Conservation (phyloP, 148 eudicot species). For the Heliamphora exappendiculata region DNA sequence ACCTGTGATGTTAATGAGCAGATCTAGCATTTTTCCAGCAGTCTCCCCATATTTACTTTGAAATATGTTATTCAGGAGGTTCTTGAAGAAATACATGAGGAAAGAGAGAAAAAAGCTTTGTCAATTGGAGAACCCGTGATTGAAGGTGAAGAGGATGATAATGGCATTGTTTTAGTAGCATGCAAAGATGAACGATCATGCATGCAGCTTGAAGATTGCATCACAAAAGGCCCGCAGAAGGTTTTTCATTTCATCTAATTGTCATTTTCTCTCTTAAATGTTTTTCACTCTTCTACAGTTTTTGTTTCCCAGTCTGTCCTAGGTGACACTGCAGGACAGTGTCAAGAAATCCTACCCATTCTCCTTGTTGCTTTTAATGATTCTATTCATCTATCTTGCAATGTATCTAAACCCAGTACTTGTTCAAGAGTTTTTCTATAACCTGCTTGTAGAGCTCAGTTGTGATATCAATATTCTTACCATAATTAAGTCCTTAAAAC, state of each 20-base stretch:
- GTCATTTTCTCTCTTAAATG: background rate
- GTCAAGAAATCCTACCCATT: background rate
- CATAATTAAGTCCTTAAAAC: background rate
- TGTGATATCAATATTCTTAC: background rate
- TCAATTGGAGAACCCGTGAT: slow-evolving; percentile 29
- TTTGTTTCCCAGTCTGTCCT: background rate
- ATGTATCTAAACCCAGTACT: background rate
- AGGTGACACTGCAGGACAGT: background rate
- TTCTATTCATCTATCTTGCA: background rate
- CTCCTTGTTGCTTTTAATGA: slow-evolving; percentile 4
- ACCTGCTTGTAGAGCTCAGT: background rate
- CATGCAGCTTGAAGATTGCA: slow-evolving; percentile 96
- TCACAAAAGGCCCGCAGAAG: slow-evolving; percentile 66
- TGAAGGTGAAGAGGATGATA: slow-evolving; percentile 35
- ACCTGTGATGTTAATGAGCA: background rate
- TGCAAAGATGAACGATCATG: slow-evolving; percentile 97
- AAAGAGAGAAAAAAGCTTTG: slow-evolving; percentile 51
- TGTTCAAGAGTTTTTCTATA: background rate
- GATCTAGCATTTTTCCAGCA: background rate
- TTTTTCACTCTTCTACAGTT: background rate
- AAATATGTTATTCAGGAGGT: slow-evolving; percentile 52
- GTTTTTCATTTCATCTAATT: slow-evolving; percentile 26
- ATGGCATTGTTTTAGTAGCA: slow-evolving; percentile 75
- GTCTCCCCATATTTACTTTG: background rate
- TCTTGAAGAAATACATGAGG: slow-evolving; percentile 77